Conservation (phyloP, 164 flowering plant genomes). For the Vitis riparia region DNA sequence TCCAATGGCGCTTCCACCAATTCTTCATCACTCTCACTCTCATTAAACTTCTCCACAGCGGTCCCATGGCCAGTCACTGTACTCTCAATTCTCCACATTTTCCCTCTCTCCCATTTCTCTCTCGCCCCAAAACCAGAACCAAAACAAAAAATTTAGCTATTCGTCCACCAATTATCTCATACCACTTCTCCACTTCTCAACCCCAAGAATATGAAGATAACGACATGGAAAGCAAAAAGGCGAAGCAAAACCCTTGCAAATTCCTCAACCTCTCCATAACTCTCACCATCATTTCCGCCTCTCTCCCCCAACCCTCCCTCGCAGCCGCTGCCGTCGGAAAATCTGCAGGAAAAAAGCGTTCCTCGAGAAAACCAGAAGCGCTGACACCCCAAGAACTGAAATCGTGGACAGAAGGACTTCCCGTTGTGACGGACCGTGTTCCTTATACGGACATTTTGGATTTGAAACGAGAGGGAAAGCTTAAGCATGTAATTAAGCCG, state of each 20-base stretch:
- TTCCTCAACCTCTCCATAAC: slow-evolving; percentile 56
- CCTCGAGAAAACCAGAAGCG: slow-evolving; percentile 35
- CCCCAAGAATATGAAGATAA: slow-evolving; percentile 6
- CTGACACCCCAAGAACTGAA: slow-evolving; percentile 69
- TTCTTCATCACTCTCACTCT: not conserved
- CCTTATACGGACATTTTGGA: slow-evolving; percentile 63
- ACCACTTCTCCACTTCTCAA: not conserved
- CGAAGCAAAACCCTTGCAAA: slow-evolving; percentile 12
- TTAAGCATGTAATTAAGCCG: slow-evolving; percentile 78
- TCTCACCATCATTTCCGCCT: slow-evolving; percentile 62
- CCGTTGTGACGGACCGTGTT: slow-evolving; percentile 52
- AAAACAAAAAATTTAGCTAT: not conserved
- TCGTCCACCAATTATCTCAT: slow-evolving; percentile 4
- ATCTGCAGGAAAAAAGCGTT: slow-evolving; percentile 38
- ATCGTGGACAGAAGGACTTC: slow-evolving; percentile 66
- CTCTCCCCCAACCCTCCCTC: slow-evolving; percentile 41
- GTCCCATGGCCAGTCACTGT: slow-evolving; percentile 25
- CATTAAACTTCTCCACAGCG: not conserved
- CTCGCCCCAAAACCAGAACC: not conserved
- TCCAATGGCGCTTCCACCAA: too few species aligned
- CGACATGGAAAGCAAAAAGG: not conserved
- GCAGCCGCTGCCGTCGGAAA: slow-evolving; percentile 37
- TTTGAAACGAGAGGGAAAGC: slow-evolving; percentile 56
- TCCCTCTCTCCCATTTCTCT: slow-evolving; percentile 10
- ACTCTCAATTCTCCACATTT: slow-evolving; percentile 10